Evolutionary conservation across 2,329 filamentous ascomycete genomes (phyloP).

Genomic region (Amesomyces nigricolor): DNA sequence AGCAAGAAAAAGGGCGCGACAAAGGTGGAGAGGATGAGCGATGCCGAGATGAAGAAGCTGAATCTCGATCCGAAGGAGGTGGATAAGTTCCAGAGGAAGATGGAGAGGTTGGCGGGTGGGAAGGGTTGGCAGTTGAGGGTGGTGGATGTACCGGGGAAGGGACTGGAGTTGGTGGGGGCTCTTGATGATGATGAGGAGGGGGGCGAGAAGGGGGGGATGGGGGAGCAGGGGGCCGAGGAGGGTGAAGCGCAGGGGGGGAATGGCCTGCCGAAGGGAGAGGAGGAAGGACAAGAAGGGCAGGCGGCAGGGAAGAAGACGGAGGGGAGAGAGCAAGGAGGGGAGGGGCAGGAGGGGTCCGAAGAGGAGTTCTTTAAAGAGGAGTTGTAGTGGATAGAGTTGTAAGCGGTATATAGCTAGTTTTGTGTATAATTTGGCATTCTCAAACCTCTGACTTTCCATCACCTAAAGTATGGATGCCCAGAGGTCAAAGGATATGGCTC

Average conservation of each 20-base stretch:
- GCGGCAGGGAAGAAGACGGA: constrained; percentile 1
- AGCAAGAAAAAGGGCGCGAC: constrained; percentile 50
- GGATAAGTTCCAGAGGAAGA: constrained; percentile 60
- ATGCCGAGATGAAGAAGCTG: constrained; percentile 62
- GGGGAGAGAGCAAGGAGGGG: constrained; percentile 12
- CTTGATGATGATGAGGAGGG: constrained; percentile 44
- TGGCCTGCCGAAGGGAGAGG: background rate
- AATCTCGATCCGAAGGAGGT: constrained; percentile 62
- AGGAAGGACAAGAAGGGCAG: background rate
- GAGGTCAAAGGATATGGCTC: too few relatives aligned
- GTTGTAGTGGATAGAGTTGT: constrained; percentile 31
- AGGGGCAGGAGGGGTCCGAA: constrained; percentile 40
- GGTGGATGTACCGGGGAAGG: constrained; percentile 58
- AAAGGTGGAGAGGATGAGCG: constrained; percentile 53
- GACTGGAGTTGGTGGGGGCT: constrained; percentile 28
- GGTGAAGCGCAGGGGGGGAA: background rate
- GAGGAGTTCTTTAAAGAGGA: constrained; percentile 51
- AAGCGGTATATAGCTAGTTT: background rate
- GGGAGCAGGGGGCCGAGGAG: background rate
- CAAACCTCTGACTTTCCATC: too few relatives aligned
- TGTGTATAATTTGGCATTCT: background rate
- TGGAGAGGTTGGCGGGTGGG: constrained; percentile 64
- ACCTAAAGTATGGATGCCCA: too few relatives aligned
- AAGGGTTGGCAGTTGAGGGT: constrained; percentile 77
- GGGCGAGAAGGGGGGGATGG: constrained; percentile 42